phyloP scores from a whole-genome alignment of 495 filamentous ascomycete genomes.

The Massariosphaeria phaeospora region DNA sequence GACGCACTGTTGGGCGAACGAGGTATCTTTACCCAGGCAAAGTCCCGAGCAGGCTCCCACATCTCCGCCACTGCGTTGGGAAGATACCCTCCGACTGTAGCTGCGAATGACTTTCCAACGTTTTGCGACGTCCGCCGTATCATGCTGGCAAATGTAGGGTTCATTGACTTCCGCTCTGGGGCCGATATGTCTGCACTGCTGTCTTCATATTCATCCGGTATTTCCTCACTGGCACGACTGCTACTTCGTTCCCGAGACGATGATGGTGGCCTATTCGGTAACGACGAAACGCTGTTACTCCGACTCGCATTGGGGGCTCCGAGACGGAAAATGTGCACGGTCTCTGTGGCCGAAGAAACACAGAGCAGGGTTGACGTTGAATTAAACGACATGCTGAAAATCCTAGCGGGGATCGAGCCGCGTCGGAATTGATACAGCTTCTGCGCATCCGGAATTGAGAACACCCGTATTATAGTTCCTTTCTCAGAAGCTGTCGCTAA shows the following conservation, averaged over 20 bases:
- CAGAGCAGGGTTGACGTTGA: slow-evolving; percentile 86
- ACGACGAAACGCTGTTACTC: slow-evolving; percentile 38
- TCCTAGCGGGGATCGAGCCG: slow-evolving; percentile 87
- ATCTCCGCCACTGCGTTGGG: slow-evolving; percentile 91
- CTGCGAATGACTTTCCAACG: slow-evolving; percentile 83
- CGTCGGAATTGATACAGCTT: slow-evolving; percentile 94
- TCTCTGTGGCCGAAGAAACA: slow-evolving; percentile 92
- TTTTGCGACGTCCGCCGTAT: slow-evolving; percentile 95
- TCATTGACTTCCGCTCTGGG: slow-evolving; percentile 31
- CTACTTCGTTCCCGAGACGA: slow-evolving; percentile 41
- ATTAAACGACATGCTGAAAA: slow-evolving; percentile 99
- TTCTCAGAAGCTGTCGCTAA: slow-evolving; percentile 95
- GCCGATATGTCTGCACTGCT: slow-evolving; percentile 18
- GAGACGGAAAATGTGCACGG: slow-evolving; percentile 93
- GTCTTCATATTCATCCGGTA: slow-evolving; percentile 31
- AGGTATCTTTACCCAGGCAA: slow-evolving; percentile 94
- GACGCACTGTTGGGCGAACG: slow-evolving; percentile 47
- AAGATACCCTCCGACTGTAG: slow-evolving; percentile 83
- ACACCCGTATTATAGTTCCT: slow-evolving; percentile 93
- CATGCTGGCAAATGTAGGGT: slow-evolving; percentile 72
- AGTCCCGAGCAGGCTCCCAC: slow-evolving; percentile 93
- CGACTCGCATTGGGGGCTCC: slow-evolving; percentile 41
- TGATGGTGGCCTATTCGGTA: slow-evolving; percentile 10
- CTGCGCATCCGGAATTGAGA: slow-evolving; percentile 78
- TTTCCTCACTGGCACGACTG: slow-evolving; percentile 43